phyloP scores from a whole-genome alignment of 495 filamentous ascomycete genomes.

The Aspergillus ellipticus region DNA sequence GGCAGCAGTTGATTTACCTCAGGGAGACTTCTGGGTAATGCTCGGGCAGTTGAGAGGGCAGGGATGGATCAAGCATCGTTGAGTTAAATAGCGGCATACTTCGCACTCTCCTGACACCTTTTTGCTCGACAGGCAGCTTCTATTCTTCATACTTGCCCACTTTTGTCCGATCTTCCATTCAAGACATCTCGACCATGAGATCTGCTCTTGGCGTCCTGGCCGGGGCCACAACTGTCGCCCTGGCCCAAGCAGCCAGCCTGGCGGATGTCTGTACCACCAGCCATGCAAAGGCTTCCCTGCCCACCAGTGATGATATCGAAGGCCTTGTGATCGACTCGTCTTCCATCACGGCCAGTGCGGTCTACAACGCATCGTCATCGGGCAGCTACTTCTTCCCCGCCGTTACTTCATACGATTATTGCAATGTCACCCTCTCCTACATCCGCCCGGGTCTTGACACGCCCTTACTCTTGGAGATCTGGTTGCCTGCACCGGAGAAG shows the following conservation, averaged over 20 bases:
- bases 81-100: background rate
- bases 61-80: too few species aligned
- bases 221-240: background rate
- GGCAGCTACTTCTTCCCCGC: slow-evolving; percentile 5
- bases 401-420: slow-evolving; percentile 26
- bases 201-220: background rate
- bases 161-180: background rate
- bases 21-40: too few species aligned
- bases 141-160: background rate
- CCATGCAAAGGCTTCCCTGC: background rate
- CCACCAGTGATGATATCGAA: slow-evolving; percentile 29
- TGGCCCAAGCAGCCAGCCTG: background rate
- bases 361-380: slow-evolving; percentile 24
- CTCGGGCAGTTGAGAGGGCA: too few species aligned
- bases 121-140: background rate
- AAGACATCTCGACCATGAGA: background rate
- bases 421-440: slow-evolving; percentile 35
- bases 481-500: slow-evolving; percentile 27
- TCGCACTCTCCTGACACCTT: background rate
- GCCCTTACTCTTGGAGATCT: slow-evolving; percentile 26
- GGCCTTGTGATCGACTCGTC: slow-evolving; percentile 29
- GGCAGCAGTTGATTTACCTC: too few species aligned
- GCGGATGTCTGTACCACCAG: background rate
- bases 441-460: slow-evolving; percentile 29
- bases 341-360: slow-evolving; percentile 20